These are phyloP conservation scores for Fusarium fracticaudum DNA, from an alignment of 2,329 filamentous ascomycete species.

Conservation along the genomic window DNA sequence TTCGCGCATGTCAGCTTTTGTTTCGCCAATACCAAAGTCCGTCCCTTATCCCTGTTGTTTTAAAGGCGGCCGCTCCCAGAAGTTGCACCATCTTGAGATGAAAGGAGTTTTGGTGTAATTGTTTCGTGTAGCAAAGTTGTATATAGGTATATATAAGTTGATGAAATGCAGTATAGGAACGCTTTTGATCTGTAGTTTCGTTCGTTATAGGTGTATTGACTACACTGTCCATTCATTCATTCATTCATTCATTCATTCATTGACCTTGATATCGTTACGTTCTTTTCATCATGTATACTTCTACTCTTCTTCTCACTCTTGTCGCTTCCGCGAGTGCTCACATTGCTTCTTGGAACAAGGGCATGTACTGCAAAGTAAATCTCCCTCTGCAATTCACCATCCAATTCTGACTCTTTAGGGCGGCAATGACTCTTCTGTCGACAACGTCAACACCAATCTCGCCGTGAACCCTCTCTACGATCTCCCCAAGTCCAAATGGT, in stretches of 20 bases:
- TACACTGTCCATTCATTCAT: slow-evolving; percentile 32
- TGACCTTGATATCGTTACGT: not conserved
- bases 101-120: slow-evolving; percentile 22
- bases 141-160: slow-evolving; percentile 1
- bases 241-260: slow-evolving; percentile 19
- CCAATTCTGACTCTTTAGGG: slow-evolving; percentile 29
- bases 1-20: slow-evolving; percentile 7
- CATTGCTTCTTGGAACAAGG: slow-evolving; percentile 42
- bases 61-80: slow-evolving; percentile 32
- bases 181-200: not conserved
- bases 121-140: not conserved
- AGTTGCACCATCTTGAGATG: slow-evolving; percentile 30
- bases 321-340: slow-evolving; percentile 37
- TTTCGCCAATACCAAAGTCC: slow-evolving; percentile 25
- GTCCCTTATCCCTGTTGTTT: slow-evolving; percentile 12
- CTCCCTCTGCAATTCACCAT: not conserved
- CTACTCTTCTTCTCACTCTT: slow-evolving; percentile 33
- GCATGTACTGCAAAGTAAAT: slow-evolving; percentile 43
- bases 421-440: slow-evolving; percentile 45
- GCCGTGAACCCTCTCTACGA: slow-evolving; percentile 58
- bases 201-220: slow-evolving; percentile 36
- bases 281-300: slow-evolving; percentile 32
- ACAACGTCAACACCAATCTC: slow-evolving; percentile 55
- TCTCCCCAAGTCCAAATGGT: slow-evolving; percentile 57
- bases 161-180: not conserved